Evolutionary conservation across 768 basidiomycete species (phyloP).

Genomic region (Termitomyces sp.): DNA sequence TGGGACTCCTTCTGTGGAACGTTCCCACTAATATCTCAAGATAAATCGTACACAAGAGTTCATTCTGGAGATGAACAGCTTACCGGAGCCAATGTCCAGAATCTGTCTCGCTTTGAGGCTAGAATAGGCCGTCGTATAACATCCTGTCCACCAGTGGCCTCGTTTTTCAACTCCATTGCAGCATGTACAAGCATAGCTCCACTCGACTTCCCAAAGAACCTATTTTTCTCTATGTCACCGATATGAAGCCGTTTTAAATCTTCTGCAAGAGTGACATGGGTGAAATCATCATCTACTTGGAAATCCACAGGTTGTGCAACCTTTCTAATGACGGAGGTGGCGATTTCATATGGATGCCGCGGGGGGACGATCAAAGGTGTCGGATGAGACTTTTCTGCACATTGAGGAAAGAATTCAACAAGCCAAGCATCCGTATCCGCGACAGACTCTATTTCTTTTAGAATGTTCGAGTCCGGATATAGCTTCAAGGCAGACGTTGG

Average conservation of each 20-base stretch:
- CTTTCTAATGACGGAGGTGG: slow-evolving; percentile 30
- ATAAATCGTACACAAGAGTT: background rate
- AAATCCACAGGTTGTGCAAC: slow-evolving; percentile 17
- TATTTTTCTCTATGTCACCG: slow-evolving; percentile 30
- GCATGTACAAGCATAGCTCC: slow-evolving; percentile 48
- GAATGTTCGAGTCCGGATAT: slow-evolving; percentile 58
- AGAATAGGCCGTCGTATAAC: slow-evolving; percentile 9
- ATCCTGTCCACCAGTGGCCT: slow-evolving; percentile 38
- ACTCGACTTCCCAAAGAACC: slow-evolving; percentile 55
- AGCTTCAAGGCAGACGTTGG: slow-evolving; percentile 32
- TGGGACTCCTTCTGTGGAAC: slow-evolving; percentile 8
- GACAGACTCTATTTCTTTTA: slow-evolving; percentile 45
- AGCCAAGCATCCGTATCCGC: slow-evolving; percentile 13
- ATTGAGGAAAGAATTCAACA: background rate
- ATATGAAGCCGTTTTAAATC: slow-evolving; percentile 29
- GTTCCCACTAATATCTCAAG: slow-evolving; percentile 31
- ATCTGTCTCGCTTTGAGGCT: slow-evolving; percentile 26
- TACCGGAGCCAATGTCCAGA: slow-evolving; percentile 33
- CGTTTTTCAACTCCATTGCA: slow-evolving; percentile 56
- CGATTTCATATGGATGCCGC: slow-evolving; percentile 19
- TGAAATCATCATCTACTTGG: slow-evolving; percentile 29
- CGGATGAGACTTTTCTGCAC: background rate
- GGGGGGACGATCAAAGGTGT: background rate
- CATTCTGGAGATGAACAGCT: slow-evolving; percentile 8
- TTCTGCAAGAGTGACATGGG: slow-evolving; percentile 23